Conservation (phyloP, 129 eudicot species). For the Sambucus nigra region DNA sequence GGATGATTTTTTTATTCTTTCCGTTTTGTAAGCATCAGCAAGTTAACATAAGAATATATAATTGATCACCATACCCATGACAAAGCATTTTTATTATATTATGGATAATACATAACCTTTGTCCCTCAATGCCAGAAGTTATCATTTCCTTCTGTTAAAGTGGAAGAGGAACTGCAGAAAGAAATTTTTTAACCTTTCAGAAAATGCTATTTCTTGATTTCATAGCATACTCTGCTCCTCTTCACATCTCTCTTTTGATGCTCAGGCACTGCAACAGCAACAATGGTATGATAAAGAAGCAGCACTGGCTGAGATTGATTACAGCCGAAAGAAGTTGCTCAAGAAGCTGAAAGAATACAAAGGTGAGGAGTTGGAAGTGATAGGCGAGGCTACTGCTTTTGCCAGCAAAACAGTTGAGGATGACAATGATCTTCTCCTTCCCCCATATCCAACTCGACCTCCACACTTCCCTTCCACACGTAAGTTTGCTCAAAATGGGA, state of each 20-base stretch:
- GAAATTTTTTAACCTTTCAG: not conserved
- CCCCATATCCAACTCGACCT: constrained; percentile 24
- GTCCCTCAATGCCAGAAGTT: not conserved
- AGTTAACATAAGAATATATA: not conserved
- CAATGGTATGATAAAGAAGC: constrained; percentile 81
- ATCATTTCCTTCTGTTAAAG: not conserved
- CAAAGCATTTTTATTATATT: not conserved
- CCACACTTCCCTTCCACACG: constrained; percentile 35
- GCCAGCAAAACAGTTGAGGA: constrained; percentile 72
- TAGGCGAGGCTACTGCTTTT: constrained; percentile 71
- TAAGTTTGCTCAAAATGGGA: constrained; percentile 31
- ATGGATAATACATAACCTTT: not conserved
- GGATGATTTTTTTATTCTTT: too few species aligned
- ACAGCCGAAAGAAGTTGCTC: constrained; percentile 65
- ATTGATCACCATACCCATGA: not conserved
- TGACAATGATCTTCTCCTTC: constrained; percentile 67
- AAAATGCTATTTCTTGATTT: not conserved
- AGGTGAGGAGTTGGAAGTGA: constrained; percentile 70
- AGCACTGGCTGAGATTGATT: constrained; percentile 64
- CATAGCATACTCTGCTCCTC: not conserved
- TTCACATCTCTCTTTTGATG: constrained; percentile 4
- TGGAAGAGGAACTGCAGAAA: not conserved
- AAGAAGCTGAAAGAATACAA: constrained; percentile 64
- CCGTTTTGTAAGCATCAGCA: not conserved
- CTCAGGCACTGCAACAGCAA: constrained; percentile 77